These are phyloP conservation scores for Amorphotheca resinae DNA, from an alignment of 495 filamentous ascomycete species.

Conservation along the genomic window DNA sequence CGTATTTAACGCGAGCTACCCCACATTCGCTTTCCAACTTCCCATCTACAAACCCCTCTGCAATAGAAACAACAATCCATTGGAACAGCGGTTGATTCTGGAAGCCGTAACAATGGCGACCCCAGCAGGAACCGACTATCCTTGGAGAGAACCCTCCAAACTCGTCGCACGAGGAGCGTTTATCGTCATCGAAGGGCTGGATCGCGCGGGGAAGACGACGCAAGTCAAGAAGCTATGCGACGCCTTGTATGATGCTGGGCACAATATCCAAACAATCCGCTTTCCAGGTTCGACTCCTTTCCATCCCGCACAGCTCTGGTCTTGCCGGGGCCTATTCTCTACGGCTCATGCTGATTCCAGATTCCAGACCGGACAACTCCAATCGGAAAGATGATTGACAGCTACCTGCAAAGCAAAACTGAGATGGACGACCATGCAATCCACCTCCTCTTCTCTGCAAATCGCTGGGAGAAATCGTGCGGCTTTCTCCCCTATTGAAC, in stretches of 20 bases:
- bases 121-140: constrained; percentile 4
- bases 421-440: constrained; percentile 85
- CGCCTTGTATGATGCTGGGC: constrained; percentile 47
- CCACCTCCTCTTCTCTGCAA: constrained; percentile 90
- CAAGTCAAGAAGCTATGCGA: constrained; percentile 67
- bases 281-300: constrained; percentile 64
- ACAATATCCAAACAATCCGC: constrained; percentile 58
- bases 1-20: no score
- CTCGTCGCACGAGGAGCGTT: constrained; percentile 51
- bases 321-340: not conserved
- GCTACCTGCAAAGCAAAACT: constrained; percentile 62
- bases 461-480: constrained; percentile 80
- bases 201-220: constrained; percentile 90
- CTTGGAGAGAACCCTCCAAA: constrained; percentile 9
- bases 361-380: constrained; percentile 67
- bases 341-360: not conserved
- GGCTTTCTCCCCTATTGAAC: constrained; percentile 9
- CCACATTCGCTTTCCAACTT: no score
- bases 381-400: constrained; percentile 82
- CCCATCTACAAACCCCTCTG: no score
- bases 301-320: not conserved
- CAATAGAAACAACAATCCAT: no score
- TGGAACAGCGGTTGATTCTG: not conserved
- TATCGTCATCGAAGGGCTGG: constrained; percentile 86
- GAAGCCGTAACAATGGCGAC: constrained; percentile 5